phyloP scores from a whole-genome alignment of 2,329 filamentous ascomycete species.

The Dendrostoma leiphaemia region DNA sequence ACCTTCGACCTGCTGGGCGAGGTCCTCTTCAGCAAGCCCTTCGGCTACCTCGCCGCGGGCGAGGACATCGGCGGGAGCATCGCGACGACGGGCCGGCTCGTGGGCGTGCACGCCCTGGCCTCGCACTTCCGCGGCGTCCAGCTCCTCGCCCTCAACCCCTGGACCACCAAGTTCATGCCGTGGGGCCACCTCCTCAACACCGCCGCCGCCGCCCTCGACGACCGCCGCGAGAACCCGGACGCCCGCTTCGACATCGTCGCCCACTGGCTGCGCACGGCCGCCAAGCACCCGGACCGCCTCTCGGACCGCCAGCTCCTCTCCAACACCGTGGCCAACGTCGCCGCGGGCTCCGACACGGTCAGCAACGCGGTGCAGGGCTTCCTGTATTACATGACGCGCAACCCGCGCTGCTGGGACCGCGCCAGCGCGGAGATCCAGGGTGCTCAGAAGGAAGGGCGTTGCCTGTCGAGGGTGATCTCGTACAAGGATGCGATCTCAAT shows the following conservation, averaged over 20 bases:
- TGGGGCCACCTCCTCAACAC: slow-evolving; percentile 29
- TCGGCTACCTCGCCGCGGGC: slow-evolving; percentile 30
- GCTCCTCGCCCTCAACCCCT: slow-evolving; percentile 26
- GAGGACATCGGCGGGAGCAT: slow-evolving; percentile 32
- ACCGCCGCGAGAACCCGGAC: slow-evolving; percentile 24
- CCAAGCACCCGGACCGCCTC: slow-evolving; percentile 21
- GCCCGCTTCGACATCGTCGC: slow-evolving; percentile 25
- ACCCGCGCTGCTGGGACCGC: slow-evolving; percentile 18
- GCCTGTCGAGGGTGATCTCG: slow-evolving; percentile 19
- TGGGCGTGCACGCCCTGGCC: slow-evolving; percentile 22
- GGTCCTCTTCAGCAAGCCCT: slow-evolving; percentile 28
- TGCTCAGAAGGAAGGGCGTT: slow-evolving; percentile 16
- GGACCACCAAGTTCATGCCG: slow-evolving; percentile 28
- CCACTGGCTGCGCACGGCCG: slow-evolving; percentile 25
- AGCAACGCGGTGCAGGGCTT: slow-evolving; percentile 24
- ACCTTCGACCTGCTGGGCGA: slow-evolving; percentile 33
- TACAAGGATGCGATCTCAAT: slow-evolving; percentile 28
- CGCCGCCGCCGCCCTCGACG: slow-evolving; percentile 21
- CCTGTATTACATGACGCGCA: slow-evolving; percentile 25
- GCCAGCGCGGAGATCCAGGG: slow-evolving; percentile 23
- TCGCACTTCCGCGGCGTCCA: slow-evolving; percentile 27
- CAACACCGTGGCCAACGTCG: slow-evolving; percentile 20
- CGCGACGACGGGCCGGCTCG: slow-evolving; percentile 20
- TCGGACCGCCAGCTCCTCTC: slow-evolving; percentile 22
- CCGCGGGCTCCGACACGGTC: slow-evolving; percentile 25